These are phyloP conservation scores for Claviceps humidiphila DNA, from an alignment of 2,329 filamentous ascomycete species.

Conservation along the genomic window DNA sequence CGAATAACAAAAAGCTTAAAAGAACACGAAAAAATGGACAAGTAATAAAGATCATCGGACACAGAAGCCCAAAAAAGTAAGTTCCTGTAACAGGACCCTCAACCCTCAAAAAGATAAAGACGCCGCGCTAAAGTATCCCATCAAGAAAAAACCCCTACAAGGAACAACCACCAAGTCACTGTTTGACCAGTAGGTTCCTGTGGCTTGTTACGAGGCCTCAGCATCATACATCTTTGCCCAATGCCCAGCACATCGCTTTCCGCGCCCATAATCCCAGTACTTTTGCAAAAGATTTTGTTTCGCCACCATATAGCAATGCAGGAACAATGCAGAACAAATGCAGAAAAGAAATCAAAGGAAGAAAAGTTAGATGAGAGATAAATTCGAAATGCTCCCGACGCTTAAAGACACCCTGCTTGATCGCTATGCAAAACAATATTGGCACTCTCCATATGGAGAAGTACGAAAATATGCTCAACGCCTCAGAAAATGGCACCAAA, in stretches of 20 bases:
- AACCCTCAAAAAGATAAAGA: too few species aligned
- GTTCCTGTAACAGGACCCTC: not conserved
- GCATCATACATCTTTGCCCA: not conserved
- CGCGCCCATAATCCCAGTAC: not conserved
- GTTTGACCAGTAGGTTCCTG: too few species aligned
- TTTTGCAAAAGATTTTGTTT: not conserved
- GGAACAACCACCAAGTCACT: not conserved
- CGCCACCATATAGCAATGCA: too few species aligned
- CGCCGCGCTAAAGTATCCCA: not conserved
- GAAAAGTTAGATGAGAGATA: not conserved
- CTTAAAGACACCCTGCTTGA: not conserved
- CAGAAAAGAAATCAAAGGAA: not conserved
- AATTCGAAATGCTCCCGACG: too few species aligned
- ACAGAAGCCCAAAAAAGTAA: not conserved
- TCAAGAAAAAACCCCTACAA: not conserved
- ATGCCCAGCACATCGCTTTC: not conserved
- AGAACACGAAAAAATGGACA: not conserved
- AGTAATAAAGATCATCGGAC: not conserved
- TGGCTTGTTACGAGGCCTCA: not conserved
- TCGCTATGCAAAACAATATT: not conserved
- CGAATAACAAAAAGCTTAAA: too few species aligned
- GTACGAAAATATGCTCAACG: too few species aligned
- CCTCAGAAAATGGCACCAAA: too few species aligned
- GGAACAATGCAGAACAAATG: not conserved
- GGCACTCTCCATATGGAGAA: not conserved